These are phyloP conservation scores for Boechera retrofracta DNA, from an alignment of 345 rosid genomes.

Conservation along the genomic window DNA sequence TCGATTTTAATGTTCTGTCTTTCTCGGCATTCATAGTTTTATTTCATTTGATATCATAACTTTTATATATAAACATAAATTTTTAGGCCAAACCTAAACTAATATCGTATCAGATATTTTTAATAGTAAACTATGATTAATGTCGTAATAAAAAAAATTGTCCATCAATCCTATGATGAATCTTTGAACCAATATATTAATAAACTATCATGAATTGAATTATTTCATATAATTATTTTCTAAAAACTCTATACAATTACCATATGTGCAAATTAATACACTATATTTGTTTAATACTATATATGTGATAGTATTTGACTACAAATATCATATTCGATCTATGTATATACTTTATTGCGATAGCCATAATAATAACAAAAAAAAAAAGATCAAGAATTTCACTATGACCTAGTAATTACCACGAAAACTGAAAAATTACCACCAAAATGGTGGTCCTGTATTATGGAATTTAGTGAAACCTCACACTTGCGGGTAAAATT, in stretches of 20 bases:
- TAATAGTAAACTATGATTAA: not conserved
- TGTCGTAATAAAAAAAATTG: not conserved
- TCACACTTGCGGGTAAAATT: slow-evolving; percentile 30
- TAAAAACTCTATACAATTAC: not conserved
- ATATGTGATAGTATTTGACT: not conserved
- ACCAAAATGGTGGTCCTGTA: slow-evolving; percentile 32
- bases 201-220: not conserved
- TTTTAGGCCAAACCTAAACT: too few species aligned
- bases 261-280: not conserved
- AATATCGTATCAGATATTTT: not conserved
- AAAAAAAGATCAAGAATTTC: too few species aligned
- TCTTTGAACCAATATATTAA: not conserved
- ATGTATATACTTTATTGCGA: not conserved
- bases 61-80: not conserved
- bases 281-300: not conserved
- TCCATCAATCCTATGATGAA: not conserved
- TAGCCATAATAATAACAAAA: not conserved
- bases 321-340: not conserved
- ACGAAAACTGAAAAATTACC: not conserved
- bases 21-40: slow-evolving; percentile 8
- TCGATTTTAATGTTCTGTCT: slow-evolving; percentile 39
- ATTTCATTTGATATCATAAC: not conserved
- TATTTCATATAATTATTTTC: not conserved
- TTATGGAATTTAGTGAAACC: slow-evolving; percentile 40
- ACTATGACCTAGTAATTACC: not conserved